These are phyloP conservation scores for Podaxis sp. DNA, from an alignment of 768 basidiomycete species.

Conservation along the genomic window DNA sequence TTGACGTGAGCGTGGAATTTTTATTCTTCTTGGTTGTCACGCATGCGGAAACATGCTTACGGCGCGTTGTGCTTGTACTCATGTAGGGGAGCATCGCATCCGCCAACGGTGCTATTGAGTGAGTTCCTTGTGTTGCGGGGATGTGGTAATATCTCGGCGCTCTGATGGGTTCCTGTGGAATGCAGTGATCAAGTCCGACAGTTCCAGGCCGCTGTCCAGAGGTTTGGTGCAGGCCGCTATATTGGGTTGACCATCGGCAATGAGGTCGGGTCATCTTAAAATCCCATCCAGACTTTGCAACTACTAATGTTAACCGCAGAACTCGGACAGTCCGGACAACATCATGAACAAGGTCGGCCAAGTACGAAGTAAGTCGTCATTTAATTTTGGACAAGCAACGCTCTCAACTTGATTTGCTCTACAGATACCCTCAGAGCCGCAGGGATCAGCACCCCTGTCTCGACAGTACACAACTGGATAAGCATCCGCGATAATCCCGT, in stretches of 20 bases:
- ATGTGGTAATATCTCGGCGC: not conserved
- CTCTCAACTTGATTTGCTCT: not conserved
- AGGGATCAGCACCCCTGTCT: slow-evolving; percentile 34
- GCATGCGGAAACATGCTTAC: not conserved
- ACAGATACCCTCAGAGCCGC: slow-evolving; percentile 32
- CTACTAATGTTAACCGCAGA: slow-evolving; percentile 18
- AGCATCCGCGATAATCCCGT: slow-evolving; percentile 30
- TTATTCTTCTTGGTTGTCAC: not conserved
- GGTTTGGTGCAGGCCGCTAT: slow-evolving; percentile 33
- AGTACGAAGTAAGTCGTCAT: slow-evolving; percentile 30
- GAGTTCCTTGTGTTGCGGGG: slow-evolving; percentile 4
- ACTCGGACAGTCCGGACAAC: slow-evolving; percentile 29
- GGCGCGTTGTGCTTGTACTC: not conserved
- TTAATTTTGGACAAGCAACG: not conserved
- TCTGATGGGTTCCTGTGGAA: not conserved
- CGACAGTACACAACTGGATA: slow-evolving; percentile 41
- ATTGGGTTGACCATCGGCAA: slow-evolving; percentile 36
- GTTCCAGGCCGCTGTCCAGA: slow-evolving; percentile 30
- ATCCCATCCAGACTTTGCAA: not conserved
- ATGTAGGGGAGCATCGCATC: slow-evolving; percentile 30
- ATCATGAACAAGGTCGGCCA: slow-evolving; percentile 36
- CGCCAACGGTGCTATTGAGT: slow-evolving; percentile 30
- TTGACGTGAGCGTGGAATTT: slow-evolving; percentile 22
- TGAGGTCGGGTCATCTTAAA: slow-evolving; percentile 26
- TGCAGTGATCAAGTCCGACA: slow-evolving; percentile 34